Evolutionary conservation across 2,329 filamentous ascomycete species (phyloP), one percentile per base, ranked within the genome.

Genomic region (Metarhizium anisopliae): DNA sequence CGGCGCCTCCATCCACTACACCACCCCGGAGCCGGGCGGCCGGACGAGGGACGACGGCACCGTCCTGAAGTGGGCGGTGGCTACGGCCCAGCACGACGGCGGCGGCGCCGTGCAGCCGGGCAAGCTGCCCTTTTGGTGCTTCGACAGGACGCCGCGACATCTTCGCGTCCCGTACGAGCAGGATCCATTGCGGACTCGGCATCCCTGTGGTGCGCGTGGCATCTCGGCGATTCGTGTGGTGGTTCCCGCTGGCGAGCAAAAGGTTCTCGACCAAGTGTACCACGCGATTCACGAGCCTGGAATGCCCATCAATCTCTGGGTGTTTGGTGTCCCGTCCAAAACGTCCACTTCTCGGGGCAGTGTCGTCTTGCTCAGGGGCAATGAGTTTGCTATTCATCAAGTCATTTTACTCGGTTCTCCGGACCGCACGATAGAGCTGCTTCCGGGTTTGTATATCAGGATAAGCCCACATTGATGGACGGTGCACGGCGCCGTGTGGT

Each of bases 91-190:
- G 13, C 65, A 58, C 38, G 58, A 57, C 0, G 58, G 60, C 16
- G 61, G 62, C 4, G 49, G 56, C 2, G 59, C 60, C 1, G 59
- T 72, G 1, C 67, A 70, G 8, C 70, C 78, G 0, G 82, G 84
- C 0, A 69, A 70, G 14, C 63, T 84, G 11, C 85, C 85, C 0
- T 88, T 88, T 61, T 88, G 80, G 75, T 85, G 82, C 62, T 75
- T 87, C 50, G 85, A 89, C 64, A 68, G 80, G 13, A 87, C 84
- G 2, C 69, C 76, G 2, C 67, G 85, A 6, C 60, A 69, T n/a
- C 64, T 81, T 2, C 69, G 85, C 0, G 84, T 86, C 2, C 82
- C 84, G 0, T 70, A 69, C 1, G 61, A 65, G 18, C 55, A 56
- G 18, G 60, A 61, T 25, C 59, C 6, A 25, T 56, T 58, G 14